phyloP scores from a whole-genome alignment of 192 early-diverging fungal species.

The Umbelopsis sp. region DNA sequence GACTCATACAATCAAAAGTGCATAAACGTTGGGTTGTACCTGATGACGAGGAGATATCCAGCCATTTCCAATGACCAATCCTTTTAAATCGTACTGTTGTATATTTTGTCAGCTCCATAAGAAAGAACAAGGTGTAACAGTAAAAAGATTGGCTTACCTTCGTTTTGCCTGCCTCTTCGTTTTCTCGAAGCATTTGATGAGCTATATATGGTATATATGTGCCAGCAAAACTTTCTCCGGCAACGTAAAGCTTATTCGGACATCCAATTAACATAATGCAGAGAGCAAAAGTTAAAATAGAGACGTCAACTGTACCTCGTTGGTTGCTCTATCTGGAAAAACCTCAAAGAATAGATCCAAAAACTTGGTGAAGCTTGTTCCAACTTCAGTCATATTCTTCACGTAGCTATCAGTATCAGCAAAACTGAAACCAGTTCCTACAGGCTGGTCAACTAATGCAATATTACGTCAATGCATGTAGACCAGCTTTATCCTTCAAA shows the following conservation, averaged over 20 bases:
- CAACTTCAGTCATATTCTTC: slow-evolving; percentile 52
- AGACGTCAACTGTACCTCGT: slow-evolving; percentile 41
- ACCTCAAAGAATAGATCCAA: slow-evolving; percentile 50
- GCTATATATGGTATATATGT: slow-evolving; percentile 66
- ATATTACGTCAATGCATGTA: background rate
- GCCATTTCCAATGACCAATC: slow-evolving; percentile 64
- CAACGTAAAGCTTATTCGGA: slow-evolving; percentile 55
- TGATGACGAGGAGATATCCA: slow-evolving; percentile 66
- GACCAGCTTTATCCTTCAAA: background rate
- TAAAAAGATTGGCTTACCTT: slow-evolving; percentile 10
- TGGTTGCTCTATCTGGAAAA: slow-evolving; percentile 50
- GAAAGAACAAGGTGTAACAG: background rate
- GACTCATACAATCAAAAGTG: background rate
- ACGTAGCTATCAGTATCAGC: slow-evolving; percentile 38
- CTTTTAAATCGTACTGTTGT: slow-evolving; percentile 53
- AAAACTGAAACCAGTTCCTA: slow-evolving; percentile 66
- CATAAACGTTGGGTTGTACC: slow-evolving; percentile 33
- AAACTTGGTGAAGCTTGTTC: slow-evolving; percentile 48
- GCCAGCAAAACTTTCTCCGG: slow-evolving; percentile 68
- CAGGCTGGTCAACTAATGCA: slow-evolving; percentile 61
- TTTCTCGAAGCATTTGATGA: slow-evolving; percentile 32
- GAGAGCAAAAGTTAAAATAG: background rate
- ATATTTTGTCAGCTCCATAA: background rate
- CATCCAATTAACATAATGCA: background rate
- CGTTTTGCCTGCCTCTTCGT: slow-evolving; percentile 35